These are phyloP conservation scores for Trichosporon sp. DNA, from an alignment of 1,284 basidiomycete genomes.

Conservation along the genomic window DNA sequence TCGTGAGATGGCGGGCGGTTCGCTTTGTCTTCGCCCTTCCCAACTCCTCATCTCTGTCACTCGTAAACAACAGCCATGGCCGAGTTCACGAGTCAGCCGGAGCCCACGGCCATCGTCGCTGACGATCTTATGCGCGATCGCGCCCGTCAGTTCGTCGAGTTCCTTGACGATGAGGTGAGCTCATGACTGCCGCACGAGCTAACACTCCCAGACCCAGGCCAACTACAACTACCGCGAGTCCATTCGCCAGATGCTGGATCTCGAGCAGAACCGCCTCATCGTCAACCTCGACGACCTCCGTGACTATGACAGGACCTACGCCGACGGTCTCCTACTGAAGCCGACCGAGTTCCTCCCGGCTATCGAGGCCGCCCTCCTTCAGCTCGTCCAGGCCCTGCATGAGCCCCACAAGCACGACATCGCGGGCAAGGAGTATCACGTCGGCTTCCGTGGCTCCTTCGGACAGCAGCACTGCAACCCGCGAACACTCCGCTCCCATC, in stretches of 20 bases:
- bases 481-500: constrained; percentile 76
- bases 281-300: constrained; percentile 96
- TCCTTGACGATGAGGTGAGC: constrained; percentile 72
- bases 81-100: constrained; percentile 15
- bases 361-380: constrained; percentile 77
- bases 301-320: constrained; percentile 78
- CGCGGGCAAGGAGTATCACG: constrained; percentile 66
- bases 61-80: constrained; percentile 5
- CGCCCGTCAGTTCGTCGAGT: constrained; percentile 77
- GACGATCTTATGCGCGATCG: constrained; percentile 73
- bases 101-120: constrained; percentile 39
- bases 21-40: not conserved
- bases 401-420: constrained; percentile 81
- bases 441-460: constrained; percentile 97
- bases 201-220: constrained; percentile 32
- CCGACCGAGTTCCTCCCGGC: constrained; percentile 89
- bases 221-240: constrained; percentile 76
- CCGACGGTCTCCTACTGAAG: constrained; percentile 70
- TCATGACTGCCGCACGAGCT: not conserved
- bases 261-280: constrained; percentile 80
- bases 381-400: constrained; percentile 69
- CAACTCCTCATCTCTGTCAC: constrained; percentile 1
- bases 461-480: constrained; percentile 98
- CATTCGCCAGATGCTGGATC: constrained; percentile 76
- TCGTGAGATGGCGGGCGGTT: not conserved